phyloP scores from a whole-genome alignment of 176 grass and related monocot genomes.

The Chloris gayana region DNA sequence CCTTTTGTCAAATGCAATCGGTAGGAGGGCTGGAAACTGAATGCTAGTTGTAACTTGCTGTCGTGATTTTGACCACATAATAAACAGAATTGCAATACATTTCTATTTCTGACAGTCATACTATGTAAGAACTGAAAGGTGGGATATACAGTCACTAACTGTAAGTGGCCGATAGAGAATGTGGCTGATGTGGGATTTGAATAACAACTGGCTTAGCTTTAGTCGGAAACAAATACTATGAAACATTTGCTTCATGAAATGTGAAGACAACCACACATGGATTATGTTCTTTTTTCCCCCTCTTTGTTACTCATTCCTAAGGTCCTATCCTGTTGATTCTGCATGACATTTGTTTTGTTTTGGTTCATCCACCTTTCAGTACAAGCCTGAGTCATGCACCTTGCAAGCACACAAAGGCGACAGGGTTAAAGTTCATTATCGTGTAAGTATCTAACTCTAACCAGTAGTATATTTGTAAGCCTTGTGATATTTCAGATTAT shows the following conservation, averaged over 20 bases:
- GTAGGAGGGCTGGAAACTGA: neutral
- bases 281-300: neutral
- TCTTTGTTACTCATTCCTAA: neutral
- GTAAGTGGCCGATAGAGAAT: neutral
- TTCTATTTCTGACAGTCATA: neutral
- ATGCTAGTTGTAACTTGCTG: neutral
- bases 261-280: neutral
- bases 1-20: neutral
- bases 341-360: constrained; percentile 15
- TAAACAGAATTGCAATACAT: neutral
- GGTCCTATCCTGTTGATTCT: neutral
- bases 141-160: neutral
- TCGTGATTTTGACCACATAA: neutral
- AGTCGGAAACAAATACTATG: neutral
- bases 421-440: constrained; percentile 91
- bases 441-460: constrained; percentile 49
- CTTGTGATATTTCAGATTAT: neutral
- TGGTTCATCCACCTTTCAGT: constrained; percentile 51
- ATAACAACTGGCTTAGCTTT: neutral
- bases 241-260: neutral
- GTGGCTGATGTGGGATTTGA: neutral
- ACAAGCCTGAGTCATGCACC: constrained; percentile 76
- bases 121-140: neutral
- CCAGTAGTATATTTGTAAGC: neutral
- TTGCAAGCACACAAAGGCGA: constrained; percentile 86